Evolutionary conservation across 2,329 filamentous ascomycete species (phyloP).

Genomic region (Trichoderma atrobrunneum): DNA sequence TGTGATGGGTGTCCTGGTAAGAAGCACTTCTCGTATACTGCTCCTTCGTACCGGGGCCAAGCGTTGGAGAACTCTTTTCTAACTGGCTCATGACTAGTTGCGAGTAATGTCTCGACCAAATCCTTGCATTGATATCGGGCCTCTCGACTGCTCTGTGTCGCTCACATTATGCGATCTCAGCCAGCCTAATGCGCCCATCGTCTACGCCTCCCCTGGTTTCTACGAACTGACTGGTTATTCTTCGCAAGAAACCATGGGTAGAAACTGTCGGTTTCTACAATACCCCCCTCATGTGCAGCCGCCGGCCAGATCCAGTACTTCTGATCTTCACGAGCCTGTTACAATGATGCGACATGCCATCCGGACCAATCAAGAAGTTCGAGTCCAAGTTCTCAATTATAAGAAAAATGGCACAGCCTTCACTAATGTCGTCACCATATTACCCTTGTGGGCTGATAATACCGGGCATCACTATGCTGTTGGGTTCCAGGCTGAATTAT

Average conservation of each 20-base stretch:
- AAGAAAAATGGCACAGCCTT: constrained; percentile 76
- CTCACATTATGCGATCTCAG: constrained; percentile 78
- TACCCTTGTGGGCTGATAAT: constrained; percentile 69
- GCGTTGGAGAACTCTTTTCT: not conserved
- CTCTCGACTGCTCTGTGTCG: constrained; percentile 80
- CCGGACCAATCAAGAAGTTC: constrained; percentile 44
- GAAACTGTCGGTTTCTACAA: constrained; percentile 84
- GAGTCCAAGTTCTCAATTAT: constrained; percentile 68
- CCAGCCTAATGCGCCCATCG: constrained; percentile 71
- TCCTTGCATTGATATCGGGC: constrained; percentile 74
- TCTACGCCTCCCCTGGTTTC: constrained; percentile 83
- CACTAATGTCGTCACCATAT: constrained; percentile 80
- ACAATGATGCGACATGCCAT: constrained; percentile 50
- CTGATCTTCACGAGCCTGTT: constrained; percentile 46
- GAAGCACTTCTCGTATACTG: constrained; percentile 24
- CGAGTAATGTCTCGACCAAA: constrained; percentile 68
- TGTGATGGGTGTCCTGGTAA: constrained; percentile 54
- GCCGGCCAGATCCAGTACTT: not conserved
- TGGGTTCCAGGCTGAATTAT: constrained; percentile 72
- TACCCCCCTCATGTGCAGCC: constrained; percentile 56
- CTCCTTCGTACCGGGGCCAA: not conserved
- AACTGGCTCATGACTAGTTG: constrained; percentile 35
- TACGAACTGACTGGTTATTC: constrained; percentile 75
- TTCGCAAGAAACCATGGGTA: constrained; percentile 68
- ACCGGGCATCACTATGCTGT: constrained; percentile 69